Conservation (phyloP, 768 basidiomycete species). For the Dioszegia hungarica region DNA sequence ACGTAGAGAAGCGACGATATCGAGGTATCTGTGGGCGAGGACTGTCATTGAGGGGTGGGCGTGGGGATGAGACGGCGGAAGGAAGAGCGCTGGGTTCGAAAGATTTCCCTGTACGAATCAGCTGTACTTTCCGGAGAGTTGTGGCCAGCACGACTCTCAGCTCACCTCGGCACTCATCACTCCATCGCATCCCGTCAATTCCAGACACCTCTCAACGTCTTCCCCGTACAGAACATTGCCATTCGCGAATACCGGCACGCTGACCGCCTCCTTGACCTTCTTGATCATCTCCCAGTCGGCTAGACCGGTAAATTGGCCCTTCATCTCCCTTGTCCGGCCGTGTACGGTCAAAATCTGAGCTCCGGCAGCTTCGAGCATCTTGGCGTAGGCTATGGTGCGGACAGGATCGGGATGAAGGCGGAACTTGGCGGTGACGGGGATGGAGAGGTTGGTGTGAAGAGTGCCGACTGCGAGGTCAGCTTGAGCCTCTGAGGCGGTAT, state of each 20-base stretch:
- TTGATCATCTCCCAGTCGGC: constrained; percentile 86
- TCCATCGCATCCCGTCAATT: constrained; percentile 79
- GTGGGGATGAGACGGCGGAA: constrained; percentile 36
- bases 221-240: constrained; percentile 84
- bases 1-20: constrained; percentile 65
- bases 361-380: constrained; percentile 91
- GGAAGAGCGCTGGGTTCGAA: constrained; percentile 79
- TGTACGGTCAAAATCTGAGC: constrained; percentile 94
- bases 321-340: constrained; percentile 83
- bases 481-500: background rate
- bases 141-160: too few species aligned
- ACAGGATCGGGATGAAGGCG: constrained; percentile 79
- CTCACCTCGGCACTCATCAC: constrained; percentile 79
- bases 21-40: constrained; percentile 80
- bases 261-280: constrained; percentile 81
- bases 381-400: constrained; percentile 87
- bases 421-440: constrained; percentile 97
- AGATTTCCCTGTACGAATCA: constrained; percentile 62
- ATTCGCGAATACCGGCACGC: constrained; percentile 90
- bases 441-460: constrained; percentile 71
- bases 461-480: constrained; percentile 63
- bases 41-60: constrained; percentile 50
- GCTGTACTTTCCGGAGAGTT: background rate
- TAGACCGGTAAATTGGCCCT: constrained; percentile 76
- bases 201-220: constrained; percentile 75